Base-by-base conservation (phyloP, 139 green algal species). In the Chlorella sp. region DNA sequence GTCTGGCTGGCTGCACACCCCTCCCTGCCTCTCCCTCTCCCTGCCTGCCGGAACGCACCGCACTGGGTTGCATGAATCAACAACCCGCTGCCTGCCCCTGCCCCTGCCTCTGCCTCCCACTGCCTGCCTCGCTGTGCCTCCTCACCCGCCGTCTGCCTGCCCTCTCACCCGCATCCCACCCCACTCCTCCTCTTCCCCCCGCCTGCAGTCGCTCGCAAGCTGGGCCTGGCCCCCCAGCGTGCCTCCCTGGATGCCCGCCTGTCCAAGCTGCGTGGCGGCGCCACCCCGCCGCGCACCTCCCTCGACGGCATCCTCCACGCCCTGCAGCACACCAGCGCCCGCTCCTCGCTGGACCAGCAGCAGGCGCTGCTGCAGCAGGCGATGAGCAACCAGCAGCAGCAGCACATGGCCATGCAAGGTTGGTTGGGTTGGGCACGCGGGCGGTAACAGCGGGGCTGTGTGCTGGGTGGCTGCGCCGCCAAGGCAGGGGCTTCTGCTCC, bases 171-270 rank as follows among this genome's bases (percentile, higher is more conserved):
- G 48, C 48, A 57, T 9, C 48, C 48, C 48, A 57, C 48, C 48
- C 7, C 48, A 57, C 48, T 9, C 48, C 81, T 53, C 18, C n/a
- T 42, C 48, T 57, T 57, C 48, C 68, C 40, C 22, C 73, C 24
- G 48, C 39, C 83, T 91, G 94, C 95, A 53, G 97, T 97, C 75
- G 95, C 95, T 5, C 91, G 96, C 36, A 95, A 96, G 66, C 94
- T 97, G 86, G 96, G 96, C 48, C 92, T 97, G 75, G 91, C 91
- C 1, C 91, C 91, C 0, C 77, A 88, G 60, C 75, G 77, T 53
- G 57, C 87, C 57, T 73, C 90, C 14, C 68, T 81, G 57, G 90
- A 85, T 16, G 81, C 85, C 37, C 86, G 79, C 36, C 80, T 89
- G 79, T 36, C 30, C 79, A 87, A 88, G 87, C 69, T 83, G 61